Base-by-base conservation (phyloP, 306 rosid species). In the Vachellia collinsii region DNA sequence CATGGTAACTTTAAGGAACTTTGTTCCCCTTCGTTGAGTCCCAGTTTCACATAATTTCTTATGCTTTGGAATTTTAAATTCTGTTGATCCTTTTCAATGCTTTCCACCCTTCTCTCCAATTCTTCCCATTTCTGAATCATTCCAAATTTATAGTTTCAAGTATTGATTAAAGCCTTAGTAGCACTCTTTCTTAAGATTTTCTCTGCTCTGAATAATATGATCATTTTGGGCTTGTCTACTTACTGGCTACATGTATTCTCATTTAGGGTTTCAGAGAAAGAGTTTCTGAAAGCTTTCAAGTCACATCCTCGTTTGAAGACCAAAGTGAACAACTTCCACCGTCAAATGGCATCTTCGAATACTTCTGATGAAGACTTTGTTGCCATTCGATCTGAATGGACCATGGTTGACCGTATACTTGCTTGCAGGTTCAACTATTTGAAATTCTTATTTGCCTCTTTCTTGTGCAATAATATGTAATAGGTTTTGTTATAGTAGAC, bases 361-460 rank as follows among this genome's bases (percentile, higher is more conserved):
- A 91, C 89, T 65, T 81, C 92, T 37, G 99, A 93, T 23, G 99
- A 96, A n/a, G 99, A 96, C 37, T 96, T 85, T 77, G 97, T 92
- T 72, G 97, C 99, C 54, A 85, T 96, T 83, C 93, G 99, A 81
- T 97, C 98, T 4, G 99, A 96, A 79, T 96, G 99, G 99, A 96
- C 99, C 64, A 92, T 96, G 37, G 98, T 96, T 50, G 99, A 96
- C 78, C 92, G 99, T 69, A 80, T 96, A 78, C 79, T 96, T 87
- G 92, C 97, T 80, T 89, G 94, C 99, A 96, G 99, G 99, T 95
- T 83, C 65, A 70, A 74, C 76, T 22, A 48, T 63, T 37, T 78
- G n/a, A 23, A 69, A 51, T 42, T 77, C 38, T 80, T 77, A 38
- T 84, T 75, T 77, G n/a, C 67, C 80, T 83, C 23, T 67, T 79